phyloP scores from a whole-genome alignment of 2,329 filamentous ascomycete species.

The Trichothecium sympodiale region DNA sequence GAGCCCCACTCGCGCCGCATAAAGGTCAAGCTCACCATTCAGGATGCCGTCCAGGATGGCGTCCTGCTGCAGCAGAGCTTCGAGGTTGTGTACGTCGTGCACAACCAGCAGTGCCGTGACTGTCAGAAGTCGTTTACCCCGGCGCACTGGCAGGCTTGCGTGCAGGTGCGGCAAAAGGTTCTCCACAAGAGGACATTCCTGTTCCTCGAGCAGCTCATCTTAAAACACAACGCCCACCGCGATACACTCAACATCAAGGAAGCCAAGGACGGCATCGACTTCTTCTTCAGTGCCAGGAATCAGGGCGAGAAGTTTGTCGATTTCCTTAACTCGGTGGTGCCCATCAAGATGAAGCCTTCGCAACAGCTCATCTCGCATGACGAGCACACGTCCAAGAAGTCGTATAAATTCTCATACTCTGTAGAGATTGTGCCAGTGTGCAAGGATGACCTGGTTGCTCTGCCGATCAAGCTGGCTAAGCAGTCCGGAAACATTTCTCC shows the following conservation, averaged over 20 bases:
- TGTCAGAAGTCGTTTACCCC: constrained; percentile 93
- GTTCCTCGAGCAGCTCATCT: constrained; percentile 80
- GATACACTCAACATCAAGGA: constrained; percentile 99
- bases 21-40: constrained; percentile 91
- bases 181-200: constrained; percentile 73
- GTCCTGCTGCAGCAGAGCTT: constrained; percentile 81
- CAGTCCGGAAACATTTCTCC: constrained; percentile 81
- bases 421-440: constrained; percentile 87
- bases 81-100: constrained; percentile 85
- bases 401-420: constrained; percentile 91
- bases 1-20: constrained; percentile 90
- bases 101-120: constrained; percentile 88
- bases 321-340: constrained; percentile 73
- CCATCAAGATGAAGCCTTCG: constrained; percentile 64
- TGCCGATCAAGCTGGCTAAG: constrained; percentile 83
- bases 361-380: constrained; percentile 89
- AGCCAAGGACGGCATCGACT: constrained; percentile 89
- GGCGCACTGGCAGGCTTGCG: constrained; percentile 87
- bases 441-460: constrained; percentile 91
- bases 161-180: constrained; percentile 95
- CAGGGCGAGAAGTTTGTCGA: constrained; percentile 89
- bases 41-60: constrained; percentile 53
- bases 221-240: constrained; percentile 84
- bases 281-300: constrained; percentile 83
- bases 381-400: constrained; percentile 78